Conservation (phyloP, 345 rosid genomes). For the Carallia brachiata region DNA sequence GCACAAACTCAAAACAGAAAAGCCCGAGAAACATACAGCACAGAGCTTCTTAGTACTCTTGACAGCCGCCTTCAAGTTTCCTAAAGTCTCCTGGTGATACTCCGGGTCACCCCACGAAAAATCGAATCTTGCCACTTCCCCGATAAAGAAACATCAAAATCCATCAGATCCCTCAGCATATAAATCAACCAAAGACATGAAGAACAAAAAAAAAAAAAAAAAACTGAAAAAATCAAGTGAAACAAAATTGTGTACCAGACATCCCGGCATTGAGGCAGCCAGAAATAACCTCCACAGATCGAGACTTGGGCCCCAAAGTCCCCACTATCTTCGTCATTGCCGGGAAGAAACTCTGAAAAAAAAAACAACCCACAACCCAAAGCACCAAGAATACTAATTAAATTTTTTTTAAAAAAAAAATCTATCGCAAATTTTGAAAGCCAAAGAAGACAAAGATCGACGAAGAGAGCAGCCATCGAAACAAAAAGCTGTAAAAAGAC, state of each 20-base stretch:
- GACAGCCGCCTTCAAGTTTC: constrained; percentile 28
- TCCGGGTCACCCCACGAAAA: constrained; percentile 28
- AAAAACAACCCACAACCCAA: background rate
- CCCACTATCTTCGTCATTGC: constrained; percentile 39
- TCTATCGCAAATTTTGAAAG: no score
- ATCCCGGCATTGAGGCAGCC: constrained; percentile 32
- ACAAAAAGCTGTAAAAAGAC: background rate
- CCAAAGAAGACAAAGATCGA: no score
- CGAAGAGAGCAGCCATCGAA: no score
- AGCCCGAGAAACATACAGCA: constrained; percentile 20
- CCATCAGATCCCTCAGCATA: background rate
- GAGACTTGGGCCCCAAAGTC: constrained; percentile 32
- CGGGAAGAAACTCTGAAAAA: constrained; percentile 28
- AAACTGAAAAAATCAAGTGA: background rate
- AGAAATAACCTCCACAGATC: constrained; percentile 26
- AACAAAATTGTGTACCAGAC: constrained; percentile 23
- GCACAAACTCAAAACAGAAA: background rate
- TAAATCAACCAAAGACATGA: background rate
- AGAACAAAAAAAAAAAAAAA: background rate
- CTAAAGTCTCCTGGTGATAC: constrained; percentile 30
- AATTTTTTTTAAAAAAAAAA: background rate
- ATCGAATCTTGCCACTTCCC: constrained; percentile 31
- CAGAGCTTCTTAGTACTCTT: constrained; percentile 35
- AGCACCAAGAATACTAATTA: background rate
- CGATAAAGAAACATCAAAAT: background rate